Evolutionary conservation across 176 grass and related monocot species (phyloP).

Genomic region (Juncus effusus): DNA sequence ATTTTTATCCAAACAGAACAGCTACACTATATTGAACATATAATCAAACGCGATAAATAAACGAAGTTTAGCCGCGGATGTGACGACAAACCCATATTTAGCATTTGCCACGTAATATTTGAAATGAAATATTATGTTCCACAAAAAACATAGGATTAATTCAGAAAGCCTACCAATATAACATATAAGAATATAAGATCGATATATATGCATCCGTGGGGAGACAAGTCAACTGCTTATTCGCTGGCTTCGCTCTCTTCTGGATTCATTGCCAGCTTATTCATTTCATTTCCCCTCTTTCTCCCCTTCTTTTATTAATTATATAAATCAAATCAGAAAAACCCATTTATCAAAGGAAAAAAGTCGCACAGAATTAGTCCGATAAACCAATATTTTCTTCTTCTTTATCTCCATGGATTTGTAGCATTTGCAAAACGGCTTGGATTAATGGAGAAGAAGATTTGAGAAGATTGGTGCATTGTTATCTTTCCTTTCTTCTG

Average conservation of each 20-base stretch:
- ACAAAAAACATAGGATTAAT: neutral
- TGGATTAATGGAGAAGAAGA: neutral
- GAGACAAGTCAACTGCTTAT: slow-evolving; percentile 26
- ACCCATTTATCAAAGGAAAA: neutral
- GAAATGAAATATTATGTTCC: neutral
- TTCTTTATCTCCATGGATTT: slow-evolving; percentile 23
- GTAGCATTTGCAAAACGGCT: slow-evolving; percentile 17
- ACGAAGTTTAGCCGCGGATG: too few relatives aligned
- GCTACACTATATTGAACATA: too few relatives aligned
- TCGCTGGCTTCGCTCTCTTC: slow-evolving; percentile 13
- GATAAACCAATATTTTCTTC: neutral
- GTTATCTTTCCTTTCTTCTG: slow-evolving; percentile 7
- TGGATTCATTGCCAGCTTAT: slow-evolving; percentile 15
- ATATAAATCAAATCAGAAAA: slow-evolving; percentile 4
- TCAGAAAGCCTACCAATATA: neutral
- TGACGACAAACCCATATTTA: too few relatives aligned
- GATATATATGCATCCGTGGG: neutral
- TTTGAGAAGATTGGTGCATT: slow-evolving; percentile 24
- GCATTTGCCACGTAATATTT: neutral
- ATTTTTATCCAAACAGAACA: too few relatives aligned
- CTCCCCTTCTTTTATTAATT: neutral
- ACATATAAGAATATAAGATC: neutral
- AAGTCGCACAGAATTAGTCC: neutral
- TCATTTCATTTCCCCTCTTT: neutral
- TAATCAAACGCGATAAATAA: too few relatives aligned